These are phyloP conservation scores for Heterobasidion parviporum DNA, from an alignment of 1,284 basidiomycete genomes.

Conservation along the genomic window DNA sequence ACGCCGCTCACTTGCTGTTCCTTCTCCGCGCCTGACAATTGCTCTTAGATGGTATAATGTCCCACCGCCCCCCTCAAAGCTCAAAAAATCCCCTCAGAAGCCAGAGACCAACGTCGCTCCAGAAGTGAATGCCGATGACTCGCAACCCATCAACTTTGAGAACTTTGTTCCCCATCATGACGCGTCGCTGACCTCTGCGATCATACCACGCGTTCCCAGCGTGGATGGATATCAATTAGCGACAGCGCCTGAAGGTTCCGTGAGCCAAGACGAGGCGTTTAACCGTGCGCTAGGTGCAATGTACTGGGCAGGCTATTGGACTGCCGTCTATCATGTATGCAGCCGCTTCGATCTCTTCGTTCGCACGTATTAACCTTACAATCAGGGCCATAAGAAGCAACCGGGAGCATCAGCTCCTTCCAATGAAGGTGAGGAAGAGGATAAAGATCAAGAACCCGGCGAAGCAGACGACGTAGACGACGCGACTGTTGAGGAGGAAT, in stretches of 20 bases:
- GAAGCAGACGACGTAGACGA: constrained; percentile 20
- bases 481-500: constrained; percentile 19
- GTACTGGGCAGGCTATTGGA: constrained; percentile 83
- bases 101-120: constrained; percentile 10
- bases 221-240: background rate
- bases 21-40: background rate
- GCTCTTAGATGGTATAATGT: constrained; percentile 64
- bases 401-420: constrained; percentile 3
- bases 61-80: constrained; percentile 34
- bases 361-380: background rate
- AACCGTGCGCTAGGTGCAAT: constrained; percentile 62
- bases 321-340: constrained; percentile 66
- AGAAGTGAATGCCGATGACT: constrained; percentile 29
- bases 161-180: constrained; percentile 64
- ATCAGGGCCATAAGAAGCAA: constrained; percentile 6
- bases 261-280: constrained; percentile 64
- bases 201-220: background rate
- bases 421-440: constrained; percentile 11
- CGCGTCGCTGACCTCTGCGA: constrained; percentile 39
- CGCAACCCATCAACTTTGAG: constrained; percentile 56
- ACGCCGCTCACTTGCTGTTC: constrained; percentile 18
- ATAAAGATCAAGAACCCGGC: constrained; percentile 18
- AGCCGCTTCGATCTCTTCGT: background rate
- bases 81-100: constrained; percentile 9
- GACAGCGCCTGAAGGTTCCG: background rate